A percentile compares a stretch with the other conserved stretches of the same genome.
Conservation (phyloP, 352 stramenopile species). For the Pythium insidiosum region DNA sequence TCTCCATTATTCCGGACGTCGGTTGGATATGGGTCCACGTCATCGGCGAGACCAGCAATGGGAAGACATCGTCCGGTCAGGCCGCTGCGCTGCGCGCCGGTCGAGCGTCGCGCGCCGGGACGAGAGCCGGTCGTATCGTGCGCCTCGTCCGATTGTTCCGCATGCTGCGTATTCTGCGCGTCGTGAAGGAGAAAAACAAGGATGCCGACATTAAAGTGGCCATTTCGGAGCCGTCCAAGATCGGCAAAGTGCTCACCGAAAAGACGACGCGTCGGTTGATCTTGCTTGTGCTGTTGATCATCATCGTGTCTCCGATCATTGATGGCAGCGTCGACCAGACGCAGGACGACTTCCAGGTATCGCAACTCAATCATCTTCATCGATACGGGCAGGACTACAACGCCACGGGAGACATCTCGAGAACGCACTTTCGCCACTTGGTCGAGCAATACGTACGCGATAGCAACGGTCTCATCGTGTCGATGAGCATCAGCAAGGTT, state of each 20-base stretch:
- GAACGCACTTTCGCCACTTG: conserved; percentile 34
- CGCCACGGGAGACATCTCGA: conserved; percentile 34
- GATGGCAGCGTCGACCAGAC: conserved; percentile 62
- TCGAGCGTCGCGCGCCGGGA: conserved; percentile 76
- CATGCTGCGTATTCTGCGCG: conserved; percentile 82
- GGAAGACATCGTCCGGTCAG: conserved; percentile 21
- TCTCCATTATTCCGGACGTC: conserved; percentile 90
- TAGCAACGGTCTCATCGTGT: conserved; percentile 56
- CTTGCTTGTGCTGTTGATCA: conserved; percentile 84
- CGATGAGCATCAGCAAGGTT: conserved; percentile 51
- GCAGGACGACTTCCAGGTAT: conserved; percentile 69
- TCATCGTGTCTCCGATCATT: conserved; percentile 80
- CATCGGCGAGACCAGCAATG: conserved; percentile 20
- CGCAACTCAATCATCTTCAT: conserved; percentile 73
- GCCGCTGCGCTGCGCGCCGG: conserved; percentile 75
- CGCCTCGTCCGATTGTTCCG: conserved; percentile 88
- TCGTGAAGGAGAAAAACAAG: conserved; percentile 73
- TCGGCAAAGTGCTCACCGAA: conserved; percentile 92
- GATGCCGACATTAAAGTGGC: conserved; percentile 47
- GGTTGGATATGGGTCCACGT: conserved; percentile 76
- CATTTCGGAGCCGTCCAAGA: conserved; percentile 87
- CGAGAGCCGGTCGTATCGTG: conserved; percentile 88
- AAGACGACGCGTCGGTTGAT: conserved; percentile 92
- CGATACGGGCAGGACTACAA: conserved; percentile 83
- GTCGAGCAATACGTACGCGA: conserved; percentile 72